These are phyloP conservation scores for Dovyalis caffra DNA, from an alignment of 345 rosid genomes.

Conservation along the genomic window DNA sequence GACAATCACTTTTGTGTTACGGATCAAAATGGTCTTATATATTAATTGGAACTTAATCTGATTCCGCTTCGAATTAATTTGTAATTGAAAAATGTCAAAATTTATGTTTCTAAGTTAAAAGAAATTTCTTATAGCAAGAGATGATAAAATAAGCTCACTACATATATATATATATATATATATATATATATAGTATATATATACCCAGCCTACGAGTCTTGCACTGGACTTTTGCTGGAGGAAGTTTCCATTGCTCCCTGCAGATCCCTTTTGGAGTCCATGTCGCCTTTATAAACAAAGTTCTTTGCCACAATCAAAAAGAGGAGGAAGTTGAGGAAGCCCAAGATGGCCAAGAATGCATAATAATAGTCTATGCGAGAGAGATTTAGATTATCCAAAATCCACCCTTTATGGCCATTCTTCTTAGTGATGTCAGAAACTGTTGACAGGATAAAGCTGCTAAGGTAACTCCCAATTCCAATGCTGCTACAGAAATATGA, in stretches of 20 bases:
- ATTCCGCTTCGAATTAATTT: no score
- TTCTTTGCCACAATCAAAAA: conserved; percentile 51
- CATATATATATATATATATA: no score
- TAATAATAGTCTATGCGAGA: conserved; percentile 70
- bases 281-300: conserved; percentile 57
- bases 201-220: no score
- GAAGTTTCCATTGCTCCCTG: conserved; percentile 6
- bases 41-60: no score
- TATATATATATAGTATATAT: no score
- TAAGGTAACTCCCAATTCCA: conserved; percentile 63
- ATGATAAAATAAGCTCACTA: no score
- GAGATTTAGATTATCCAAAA: conserved; percentile 62
- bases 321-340: conserved; percentile 49
- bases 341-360: conserved; percentile 52
- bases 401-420: conserved; percentile 57
- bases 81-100: no score
- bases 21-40: no score
- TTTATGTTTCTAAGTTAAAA: no score
- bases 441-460: conserved; percentile 56
- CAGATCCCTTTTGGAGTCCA: conserved; percentile 18
- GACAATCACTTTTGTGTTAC: no score
- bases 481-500: conserved; percentile 58
- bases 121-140: no score
- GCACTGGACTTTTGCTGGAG: not conserved
- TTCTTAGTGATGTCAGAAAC: conserved; percentile 47